Conservation (phyloP, 2,329 filamentous ascomycete species). For the Alternaria triticimaculans region DNA sequence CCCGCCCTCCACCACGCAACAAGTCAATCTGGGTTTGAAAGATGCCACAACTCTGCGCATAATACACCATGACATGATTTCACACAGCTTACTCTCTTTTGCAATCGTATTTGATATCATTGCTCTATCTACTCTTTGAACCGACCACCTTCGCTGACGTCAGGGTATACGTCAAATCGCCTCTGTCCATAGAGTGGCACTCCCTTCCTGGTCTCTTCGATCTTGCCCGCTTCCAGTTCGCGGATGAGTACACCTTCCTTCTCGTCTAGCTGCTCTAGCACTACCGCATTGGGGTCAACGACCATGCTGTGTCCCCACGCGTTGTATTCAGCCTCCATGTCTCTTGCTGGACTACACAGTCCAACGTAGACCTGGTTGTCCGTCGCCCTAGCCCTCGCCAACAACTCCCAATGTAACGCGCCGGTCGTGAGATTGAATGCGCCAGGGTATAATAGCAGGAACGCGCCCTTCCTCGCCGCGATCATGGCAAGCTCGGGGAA, state of each 20-base stretch:
- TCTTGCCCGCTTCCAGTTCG: constrained; percentile 52
- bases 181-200: constrained; percentile 87
- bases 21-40: neutral
- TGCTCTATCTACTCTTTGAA: constrained; percentile 46
- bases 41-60: neutral
- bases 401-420: constrained; percentile 86
- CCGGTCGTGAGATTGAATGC: constrained; percentile 97
- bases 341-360: constrained; percentile 87
- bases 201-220: constrained; percentile 61
- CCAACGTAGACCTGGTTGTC: constrained; percentile 96
- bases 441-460: constrained; percentile 90
- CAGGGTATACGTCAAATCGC: constrained; percentile 93
- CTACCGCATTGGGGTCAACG: constrained; percentile 82
- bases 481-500: constrained; percentile 94
- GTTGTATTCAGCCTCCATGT: constrained; percentile 77
- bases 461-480: constrained; percentile 83
- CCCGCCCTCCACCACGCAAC: neutral
- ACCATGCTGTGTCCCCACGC: constrained; percentile 93
- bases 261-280: constrained; percentile 82
- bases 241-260: constrained; percentile 76
- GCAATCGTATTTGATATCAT: neutral
- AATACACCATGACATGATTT: too few relatives aligned
- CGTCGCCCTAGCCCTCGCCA: constrained; percentile 81
- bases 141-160: constrained; percentile 72
- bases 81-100: neutral